Base-by-base conservation (phyloP, 768 basidiomycete species). In the Boletus pseudo-olivaceus region DNA sequence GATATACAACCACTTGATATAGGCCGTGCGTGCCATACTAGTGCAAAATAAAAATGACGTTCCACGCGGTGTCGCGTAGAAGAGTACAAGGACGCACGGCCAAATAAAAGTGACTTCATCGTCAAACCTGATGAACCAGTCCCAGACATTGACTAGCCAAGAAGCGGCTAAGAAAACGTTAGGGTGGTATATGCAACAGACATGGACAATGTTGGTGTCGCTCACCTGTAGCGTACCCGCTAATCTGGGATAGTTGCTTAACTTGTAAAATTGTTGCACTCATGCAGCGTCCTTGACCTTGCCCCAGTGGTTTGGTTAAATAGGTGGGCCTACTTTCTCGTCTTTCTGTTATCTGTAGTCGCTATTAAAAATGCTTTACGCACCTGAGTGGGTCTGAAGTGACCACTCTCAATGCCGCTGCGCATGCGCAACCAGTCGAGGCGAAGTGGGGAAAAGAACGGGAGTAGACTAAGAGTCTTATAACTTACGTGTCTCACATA, bases 1-100 rank as follows among this genome's bases (percentile, higher is more conserved):
- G 17, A 69, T 23, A 43, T 62, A 68, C n/a, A 69, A 9, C 67
- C 65, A 69, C 43, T 69, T 69, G 39, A 63, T 30, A 27, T 49
- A 44, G 2, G 63, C 56, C 9, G 7, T 49, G 4, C 7, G 7
- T 8, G 67, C 40, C 53, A 63, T 61, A 12, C 67, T 68, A 30
- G 26, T 20, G 29, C 0, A 29, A 7, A 34, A 27, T 5, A 12
- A 2, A 43, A 26, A 42, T 38, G 26, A 50, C 1, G 15, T 23
- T 43, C 33, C 0, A 11, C 2, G 20, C 29, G n/a, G 30, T 14
- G n/a, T 19, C 20, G 10, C 4, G 15, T 15, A 27, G n/a, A 54
- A 43, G 14, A 34, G 7, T 1, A 35, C 0, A 9, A 15, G 7
- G 23, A 68, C 67, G 52, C 26, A 67, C 67, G 47, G 33, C 67